These are phyloP conservation scores for Boletus barrowsii DNA, from an alignment of 768 basidiomycete species.

Conservation along the genomic window DNA sequence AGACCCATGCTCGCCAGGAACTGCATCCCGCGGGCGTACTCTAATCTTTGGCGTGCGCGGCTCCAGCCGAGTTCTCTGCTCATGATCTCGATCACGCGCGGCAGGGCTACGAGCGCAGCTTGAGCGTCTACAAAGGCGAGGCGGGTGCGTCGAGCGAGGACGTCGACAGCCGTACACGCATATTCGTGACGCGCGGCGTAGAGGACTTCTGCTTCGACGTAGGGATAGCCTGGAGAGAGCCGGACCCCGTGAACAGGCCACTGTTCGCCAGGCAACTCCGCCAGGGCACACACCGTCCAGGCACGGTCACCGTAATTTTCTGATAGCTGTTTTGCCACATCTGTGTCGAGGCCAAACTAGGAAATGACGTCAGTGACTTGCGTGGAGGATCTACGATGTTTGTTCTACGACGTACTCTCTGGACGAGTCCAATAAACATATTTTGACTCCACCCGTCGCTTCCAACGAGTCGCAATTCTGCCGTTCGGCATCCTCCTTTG, in stretches of 20 bases:
- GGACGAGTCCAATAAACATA: slow-evolving; percentile 96
- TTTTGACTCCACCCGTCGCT: slow-evolving; percentile 93
- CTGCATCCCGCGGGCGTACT: slow-evolving; percentile 54
- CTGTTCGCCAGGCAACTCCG: slow-evolving; percentile 66
- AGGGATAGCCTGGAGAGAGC: slow-evolving; percentile 71
- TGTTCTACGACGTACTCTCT: slow-evolving; percentile 55
- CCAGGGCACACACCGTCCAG: slow-evolving; percentile 87
- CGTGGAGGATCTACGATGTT: background rate
- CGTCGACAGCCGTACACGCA: slow-evolving; percentile 87
- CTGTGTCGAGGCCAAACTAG: slow-evolving; percentile 86
- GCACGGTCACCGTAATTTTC: slow-evolving; percentile 95
- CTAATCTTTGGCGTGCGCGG: slow-evolving; percentile 48
- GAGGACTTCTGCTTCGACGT: slow-evolving; percentile 89
- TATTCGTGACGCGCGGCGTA: slow-evolving; percentile 91
- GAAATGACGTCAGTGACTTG: background rate
- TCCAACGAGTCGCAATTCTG: slow-evolving; percentile 78
- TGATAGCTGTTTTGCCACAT: slow-evolving; percentile 91
- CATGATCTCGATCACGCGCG: slow-evolving; percentile 90
- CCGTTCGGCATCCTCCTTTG: slow-evolving; percentile 71
- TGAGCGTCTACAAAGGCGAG: slow-evolving; percentile 91
- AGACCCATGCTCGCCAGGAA: slow-evolving; percentile 90
- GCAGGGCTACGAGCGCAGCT: slow-evolving; percentile 80
- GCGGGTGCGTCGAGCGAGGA: slow-evolving; percentile 90
- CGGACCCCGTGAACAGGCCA: slow-evolving; percentile 89
- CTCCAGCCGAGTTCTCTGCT: slow-evolving; percentile 80